phyloP scores from a whole-genome alignment of 129 eudicot species.

The Rutidosis leptorrhynchoides region DNA sequence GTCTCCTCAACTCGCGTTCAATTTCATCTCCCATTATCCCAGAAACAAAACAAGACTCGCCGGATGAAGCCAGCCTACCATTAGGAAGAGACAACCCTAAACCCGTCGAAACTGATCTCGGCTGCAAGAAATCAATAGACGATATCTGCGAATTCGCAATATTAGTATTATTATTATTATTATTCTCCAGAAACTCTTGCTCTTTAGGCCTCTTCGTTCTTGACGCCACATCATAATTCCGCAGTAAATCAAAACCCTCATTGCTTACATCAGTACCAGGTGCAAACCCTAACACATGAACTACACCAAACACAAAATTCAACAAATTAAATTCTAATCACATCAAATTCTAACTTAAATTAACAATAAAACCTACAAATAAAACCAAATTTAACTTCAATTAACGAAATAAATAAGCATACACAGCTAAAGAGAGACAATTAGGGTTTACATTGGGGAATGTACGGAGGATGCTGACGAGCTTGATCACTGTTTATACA shows the following conservation, averaged over 20 bases:
- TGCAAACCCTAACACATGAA: constrained; percentile 77
- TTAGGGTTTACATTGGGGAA: constrained; percentile 61
- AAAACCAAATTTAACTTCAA: background rate
- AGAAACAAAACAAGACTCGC: constrained; percentile 58
- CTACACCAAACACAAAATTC: constrained; percentile 33
- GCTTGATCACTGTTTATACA: constrained; percentile 52
- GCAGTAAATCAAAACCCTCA: constrained; percentile 50
- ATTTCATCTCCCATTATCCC: constrained; percentile 57
- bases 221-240: constrained; percentile 51
- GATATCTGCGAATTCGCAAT: constrained; percentile 67
- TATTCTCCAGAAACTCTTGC: constrained; percentile 60
- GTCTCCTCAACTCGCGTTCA: constrained; percentile 63
- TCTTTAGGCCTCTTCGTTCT: constrained; percentile 57
- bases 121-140: constrained; percentile 67
- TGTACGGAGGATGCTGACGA: constrained; percentile 68
- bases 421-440: background rate
- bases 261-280: constrained; percentile 55
- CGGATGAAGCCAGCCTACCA: constrained; percentile 66
- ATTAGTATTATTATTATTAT: constrained; percentile 25
- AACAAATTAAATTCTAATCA: background rate
- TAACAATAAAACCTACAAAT: background rate
- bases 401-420: background rate
- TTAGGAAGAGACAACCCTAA: constrained; percentile 69
- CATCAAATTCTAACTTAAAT: constrained; percentile 1
- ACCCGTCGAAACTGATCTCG: constrained; percentile 75